Conservation (phyloP, 495 filamentous ascomycete species). For the Delitschia confertaspora region DNA sequence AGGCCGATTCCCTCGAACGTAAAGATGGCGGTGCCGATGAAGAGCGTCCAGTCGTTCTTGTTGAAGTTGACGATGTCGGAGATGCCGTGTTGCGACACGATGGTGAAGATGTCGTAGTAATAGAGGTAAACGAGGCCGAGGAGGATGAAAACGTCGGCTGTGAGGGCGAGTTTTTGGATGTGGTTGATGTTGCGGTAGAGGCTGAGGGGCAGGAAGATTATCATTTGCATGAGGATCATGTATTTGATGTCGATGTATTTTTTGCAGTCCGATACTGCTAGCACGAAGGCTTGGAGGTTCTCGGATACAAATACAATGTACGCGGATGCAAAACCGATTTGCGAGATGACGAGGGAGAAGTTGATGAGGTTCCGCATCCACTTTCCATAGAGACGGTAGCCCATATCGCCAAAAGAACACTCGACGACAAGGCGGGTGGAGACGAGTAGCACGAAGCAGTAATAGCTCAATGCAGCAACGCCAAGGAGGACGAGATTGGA, state of each 20-base stretch:
- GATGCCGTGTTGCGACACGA: conserved; percentile 62
- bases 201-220: conserved; percentile 87
- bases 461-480: conserved; percentile 80
- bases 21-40: conserved; percentile 97
- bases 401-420: conserved; percentile 93
- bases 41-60: conserved; percentile 79
- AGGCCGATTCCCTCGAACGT: conserved; percentile 96
- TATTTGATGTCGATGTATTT: conserved; percentile 74
- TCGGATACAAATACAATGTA: conserved; percentile 97
- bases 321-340: conserved; percentile 92
- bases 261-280: conserved; percentile 71
- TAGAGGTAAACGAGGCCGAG: conserved; percentile 88
- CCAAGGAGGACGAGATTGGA: conserved; percentile 79
- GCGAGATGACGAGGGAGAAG: conserved; percentile 81
- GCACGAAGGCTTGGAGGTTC: conserved; percentile 89
- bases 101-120: conserved; percentile 87
- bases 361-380: conserved; percentile 84
- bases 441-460: conserved; percentile 91
- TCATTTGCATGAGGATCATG: conserved; percentile 85
- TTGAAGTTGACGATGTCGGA: conserved; percentile 85
- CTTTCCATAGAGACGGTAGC: conserved; percentile 80
- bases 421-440: conserved; percentile 74
- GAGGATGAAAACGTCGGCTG: conserved; percentile 90
- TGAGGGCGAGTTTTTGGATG: conserved; percentile 66
- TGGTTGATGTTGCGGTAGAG: conserved; percentile 93